Conservation (phyloP, 192 early-diverging fungal genomes). For the Coemansia sp. region DNA sequence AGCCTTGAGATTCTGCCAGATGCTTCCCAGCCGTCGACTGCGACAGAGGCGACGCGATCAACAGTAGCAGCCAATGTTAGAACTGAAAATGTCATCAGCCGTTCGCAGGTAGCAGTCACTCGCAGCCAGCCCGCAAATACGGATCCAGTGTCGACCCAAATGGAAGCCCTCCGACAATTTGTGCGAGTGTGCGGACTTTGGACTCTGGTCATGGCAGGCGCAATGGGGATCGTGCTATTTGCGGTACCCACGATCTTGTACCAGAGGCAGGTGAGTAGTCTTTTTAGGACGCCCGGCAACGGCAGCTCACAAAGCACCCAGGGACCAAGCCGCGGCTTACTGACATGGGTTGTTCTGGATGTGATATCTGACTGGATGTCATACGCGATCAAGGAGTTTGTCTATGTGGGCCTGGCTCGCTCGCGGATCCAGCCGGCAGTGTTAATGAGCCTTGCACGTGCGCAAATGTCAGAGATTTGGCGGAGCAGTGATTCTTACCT, state of each 20-base stretch:
- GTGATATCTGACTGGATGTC: conserved; percentile 16
- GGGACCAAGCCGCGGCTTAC: background rate
- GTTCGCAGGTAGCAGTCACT: background rate
- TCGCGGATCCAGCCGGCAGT: conserved; percentile 16
- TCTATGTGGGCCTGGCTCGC: conserved; percentile 26
- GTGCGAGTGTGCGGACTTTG: conserved; percentile 13
- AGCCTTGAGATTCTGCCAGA: background rate
- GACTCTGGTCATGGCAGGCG: conserved; percentile 10
- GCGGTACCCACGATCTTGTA: conserved; percentile 19
- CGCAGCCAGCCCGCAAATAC: background rate
- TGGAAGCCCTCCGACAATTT: conserved; percentile 7
- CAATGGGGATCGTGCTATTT: conserved; percentile 15
- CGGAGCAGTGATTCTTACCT: conserved; percentile 1
- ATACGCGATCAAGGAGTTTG: conserved; percentile 12
- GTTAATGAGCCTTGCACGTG: conserved; percentile 16
- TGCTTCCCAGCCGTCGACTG: background rate
- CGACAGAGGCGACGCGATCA: background rate
- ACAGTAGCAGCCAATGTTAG: background rate
- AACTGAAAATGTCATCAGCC: too few relatives aligned
- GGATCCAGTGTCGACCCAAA: background rate
- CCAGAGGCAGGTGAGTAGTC: conserved; percentile 12
- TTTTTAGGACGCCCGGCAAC: background rate
- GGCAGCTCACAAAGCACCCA: background rate
- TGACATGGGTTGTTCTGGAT: background rate
- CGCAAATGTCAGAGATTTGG: conserved; percentile 33